Evolutionary conservation across 1,284 basidiomycete species (phyloP).

Genomic region (Ganoderma resinaceum): DNA sequence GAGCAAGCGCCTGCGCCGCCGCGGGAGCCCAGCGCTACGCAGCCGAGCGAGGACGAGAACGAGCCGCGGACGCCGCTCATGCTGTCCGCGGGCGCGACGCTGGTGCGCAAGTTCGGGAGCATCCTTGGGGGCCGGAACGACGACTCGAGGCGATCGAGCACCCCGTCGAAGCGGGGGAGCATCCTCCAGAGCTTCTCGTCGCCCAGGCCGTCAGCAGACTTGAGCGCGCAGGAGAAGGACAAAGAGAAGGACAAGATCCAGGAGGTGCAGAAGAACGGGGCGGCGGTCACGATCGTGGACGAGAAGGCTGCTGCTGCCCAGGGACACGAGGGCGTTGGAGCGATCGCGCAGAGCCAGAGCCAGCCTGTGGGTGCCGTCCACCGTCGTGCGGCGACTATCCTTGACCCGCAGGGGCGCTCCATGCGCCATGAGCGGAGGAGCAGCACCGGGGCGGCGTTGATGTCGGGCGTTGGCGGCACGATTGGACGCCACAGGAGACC

Average conservation of each 20-base stretch:
- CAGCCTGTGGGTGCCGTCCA: slow-evolving; percentile 64
- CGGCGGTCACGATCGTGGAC: slow-evolving; percentile 31
- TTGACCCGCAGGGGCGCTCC: slow-evolving; percentile 67
- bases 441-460: slow-evolving; percentile 71
- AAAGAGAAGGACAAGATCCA: slow-evolving; percentile 17
- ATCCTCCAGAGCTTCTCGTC: slow-evolving; percentile 56
- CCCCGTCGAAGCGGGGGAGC: slow-evolving; percentile 54
- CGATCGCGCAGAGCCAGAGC: slow-evolving; percentile 54
- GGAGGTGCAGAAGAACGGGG: slow-evolving; percentile 34
- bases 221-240: slow-evolving; percentile 38
- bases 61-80: slow-evolving; percentile 43
- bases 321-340: slow-evolving; percentile 41
- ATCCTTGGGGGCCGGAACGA: slow-evolving; percentile 58
- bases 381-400: slow-evolving; percentile 74
- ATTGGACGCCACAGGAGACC: slow-evolving; percentile 71
- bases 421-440: slow-evolving; percentile 78
- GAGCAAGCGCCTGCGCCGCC: slow-evolving; percentile 39
- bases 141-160: slow-evolving; percentile 48
- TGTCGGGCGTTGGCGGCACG: slow-evolving; percentile 58
- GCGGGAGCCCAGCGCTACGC: slow-evolving; percentile 26
- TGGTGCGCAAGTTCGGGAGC: slow-evolving; percentile 78
- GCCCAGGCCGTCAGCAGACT: slow-evolving; percentile 53
- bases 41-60: slow-evolving; percentile 40
- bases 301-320: slow-evolving; percentile 34
- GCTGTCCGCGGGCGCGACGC: slow-evolving; percentile 65